These are phyloP conservation scores for Pseudogymnoascus sp. DNA, from an alignment of 2,329 filamentous ascomycete species.

Conservation along the genomic window DNA sequence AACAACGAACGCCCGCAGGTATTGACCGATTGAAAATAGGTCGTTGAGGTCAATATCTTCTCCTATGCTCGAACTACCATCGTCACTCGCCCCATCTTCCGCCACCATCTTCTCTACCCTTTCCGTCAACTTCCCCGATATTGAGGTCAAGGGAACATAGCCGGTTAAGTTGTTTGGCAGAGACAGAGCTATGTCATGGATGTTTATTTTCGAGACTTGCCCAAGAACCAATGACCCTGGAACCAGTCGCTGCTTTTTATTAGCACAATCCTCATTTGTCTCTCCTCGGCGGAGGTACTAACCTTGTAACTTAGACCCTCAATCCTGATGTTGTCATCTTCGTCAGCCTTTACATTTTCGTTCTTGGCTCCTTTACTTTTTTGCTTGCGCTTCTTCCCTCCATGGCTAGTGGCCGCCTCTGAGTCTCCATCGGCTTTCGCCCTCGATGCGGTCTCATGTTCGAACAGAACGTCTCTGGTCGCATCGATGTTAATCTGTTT, in stretches of 20 bases:
- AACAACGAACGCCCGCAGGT: conserved; percentile 73
- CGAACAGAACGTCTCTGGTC: conserved; percentile 83
- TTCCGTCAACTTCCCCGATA: conserved; percentile 72
- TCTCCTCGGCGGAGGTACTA: conserved; percentile 24
- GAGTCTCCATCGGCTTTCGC: conserved; percentile 33
- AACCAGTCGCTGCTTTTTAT: conserved; percentile 57
- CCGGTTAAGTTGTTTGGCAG: conserved; percentile 90
- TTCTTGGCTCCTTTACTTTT: conserved; percentile 46
- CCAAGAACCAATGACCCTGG: conserved; percentile 84
- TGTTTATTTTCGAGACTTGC: conserved; percentile 73
- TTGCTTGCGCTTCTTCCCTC: conserved; percentile 43
- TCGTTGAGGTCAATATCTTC: conserved; percentile 63
- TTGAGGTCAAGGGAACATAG: conserved; percentile 83
- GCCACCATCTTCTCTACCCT: conserved; percentile 62
- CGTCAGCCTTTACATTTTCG: conserved; percentile 41
- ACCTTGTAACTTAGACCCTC: conserved; percentile 89
- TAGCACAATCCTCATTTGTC: conserved; percentile 16
- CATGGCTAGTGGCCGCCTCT: conserved; percentile 21
- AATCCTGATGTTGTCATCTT: conserved; percentile 55
- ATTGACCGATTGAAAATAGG: conserved; percentile 79
- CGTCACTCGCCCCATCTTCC: conserved; percentile 46
- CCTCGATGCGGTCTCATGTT: conserved; percentile 58
- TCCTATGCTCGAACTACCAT: conserved; percentile 32
- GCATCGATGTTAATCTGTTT: conserved; percentile 95
- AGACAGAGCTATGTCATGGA: conserved; percentile 69